phyloP scores from a whole-genome alignment of 345 rosid genomes.

The Carallia pectinifolia region DNA sequence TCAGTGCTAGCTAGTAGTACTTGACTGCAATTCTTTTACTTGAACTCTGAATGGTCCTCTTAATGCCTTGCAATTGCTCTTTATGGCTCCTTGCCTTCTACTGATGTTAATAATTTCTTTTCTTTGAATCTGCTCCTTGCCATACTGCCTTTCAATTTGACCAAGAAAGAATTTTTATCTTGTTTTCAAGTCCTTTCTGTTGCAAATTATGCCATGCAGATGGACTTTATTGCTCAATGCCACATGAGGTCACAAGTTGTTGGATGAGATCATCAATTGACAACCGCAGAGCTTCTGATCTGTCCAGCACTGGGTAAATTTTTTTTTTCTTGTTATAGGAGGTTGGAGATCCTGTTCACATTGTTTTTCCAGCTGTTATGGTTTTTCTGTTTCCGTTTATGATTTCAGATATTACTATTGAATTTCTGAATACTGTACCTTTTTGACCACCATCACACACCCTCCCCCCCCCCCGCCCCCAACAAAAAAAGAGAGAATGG shows the following conservation, averaged over 20 bases:
- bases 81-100: too few species aligned
- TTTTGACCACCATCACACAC: background rate
- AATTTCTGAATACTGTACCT: background rate
- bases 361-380: slow-evolving; percentile 8
- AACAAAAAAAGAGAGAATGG: background rate
- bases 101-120: too few species aligned
- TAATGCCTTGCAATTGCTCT: too few species aligned
- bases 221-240: slow-evolving; percentile 53
- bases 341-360: slow-evolving; percentile 10
- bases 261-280: slow-evolving; percentile 52
- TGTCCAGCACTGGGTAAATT: slow-evolving; percentile 48
- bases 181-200: slow-evolving; percentile 53
- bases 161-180: background rate
- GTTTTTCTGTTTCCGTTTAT: background rate
- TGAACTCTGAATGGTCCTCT: too few species aligned
- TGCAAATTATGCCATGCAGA: slow-evolving; percentile 61
- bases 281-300: slow-evolving; percentile 42
- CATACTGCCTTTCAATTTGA: background rate
- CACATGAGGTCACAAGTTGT: slow-evolving; percentile 42
- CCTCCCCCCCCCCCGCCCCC: background rate
- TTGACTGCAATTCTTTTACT: too few species aligned
- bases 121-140: background rate
- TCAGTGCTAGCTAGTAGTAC: too few species aligned
- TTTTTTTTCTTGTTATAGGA: background rate
- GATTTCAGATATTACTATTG: background rate